Conservation (phyloP, 352 stramenopile genomes). For the Pythium vanterpoolii region DNA sequence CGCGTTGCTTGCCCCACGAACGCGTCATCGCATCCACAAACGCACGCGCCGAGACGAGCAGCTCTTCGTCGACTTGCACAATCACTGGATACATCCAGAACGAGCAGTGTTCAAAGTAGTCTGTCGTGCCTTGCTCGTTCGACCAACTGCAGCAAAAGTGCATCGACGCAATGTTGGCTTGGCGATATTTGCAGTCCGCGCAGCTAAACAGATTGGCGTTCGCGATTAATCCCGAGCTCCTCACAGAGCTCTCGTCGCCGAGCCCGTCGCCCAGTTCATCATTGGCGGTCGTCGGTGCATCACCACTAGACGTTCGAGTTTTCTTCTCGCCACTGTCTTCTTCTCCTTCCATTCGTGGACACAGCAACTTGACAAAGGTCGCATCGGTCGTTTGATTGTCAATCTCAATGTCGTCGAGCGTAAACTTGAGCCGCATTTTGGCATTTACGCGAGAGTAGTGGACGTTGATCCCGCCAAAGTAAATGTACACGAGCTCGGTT, state of each 20-base stretch:
- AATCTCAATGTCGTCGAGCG: constrained; percentile 82
- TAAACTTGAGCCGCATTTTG: constrained; percentile 86
- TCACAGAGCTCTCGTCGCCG: constrained; percentile 17
- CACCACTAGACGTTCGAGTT: constrained; percentile 25
- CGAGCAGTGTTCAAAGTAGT: constrained; percentile 89
- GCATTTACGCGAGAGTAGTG: constrained; percentile 73
- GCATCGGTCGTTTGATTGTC: constrained; percentile 86
- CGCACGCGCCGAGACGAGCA: constrained; percentile 64
- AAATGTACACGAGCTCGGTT: constrained; percentile 85
- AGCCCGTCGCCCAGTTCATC: constrained; percentile 19
- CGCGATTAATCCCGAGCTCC: constrained; percentile 42
- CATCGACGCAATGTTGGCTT: constrained; percentile 73
- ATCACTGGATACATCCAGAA: constrained; percentile 86
- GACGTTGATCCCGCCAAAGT: constrained; percentile 74
- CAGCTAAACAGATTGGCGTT: constrained; percentile 80
- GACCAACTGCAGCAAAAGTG: constrained; percentile 90
- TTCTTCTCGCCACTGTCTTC: constrained; percentile 34
- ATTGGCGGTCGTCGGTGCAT: constrained; percentile 9
- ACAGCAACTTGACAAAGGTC: constrained; percentile 82
- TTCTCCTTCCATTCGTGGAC: constrained; percentile 56
- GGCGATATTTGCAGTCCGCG: constrained; percentile 79
- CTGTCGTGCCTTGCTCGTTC: constrained; percentile 84
- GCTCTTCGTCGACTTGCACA: constrained; percentile 82
- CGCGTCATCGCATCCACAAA: constrained; percentile 68
- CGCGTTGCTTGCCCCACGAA: constrained; percentile 61